Evolutionary conservation across 2,329 filamentous ascomycete species (phyloP), one percentile per base, ranked within the genome.

Genomic region (Colletotrichum salicis): DNA sequence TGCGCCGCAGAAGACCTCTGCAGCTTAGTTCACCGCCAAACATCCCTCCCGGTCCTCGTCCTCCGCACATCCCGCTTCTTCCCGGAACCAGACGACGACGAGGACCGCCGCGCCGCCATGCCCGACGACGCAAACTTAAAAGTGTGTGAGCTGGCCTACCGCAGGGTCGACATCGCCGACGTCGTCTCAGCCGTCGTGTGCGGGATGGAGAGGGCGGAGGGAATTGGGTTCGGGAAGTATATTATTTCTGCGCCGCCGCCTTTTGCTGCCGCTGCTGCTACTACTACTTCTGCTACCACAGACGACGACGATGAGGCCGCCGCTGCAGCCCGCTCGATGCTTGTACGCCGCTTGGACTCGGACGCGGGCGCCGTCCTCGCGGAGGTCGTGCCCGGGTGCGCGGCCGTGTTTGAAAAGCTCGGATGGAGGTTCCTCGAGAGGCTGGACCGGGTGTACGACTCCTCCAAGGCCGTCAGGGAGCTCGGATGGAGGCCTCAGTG

Each of bases 21-120:
- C 74, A 78, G 77, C 13, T 79, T 87, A 6, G 71, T 84, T 1
- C 82, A 85, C 54, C 74, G 75, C 13, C 80, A 85, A 65, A 79
- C 78, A 0, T 72, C 74, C 2, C 74, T 87, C 73, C 84, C 85
- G 0, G 77, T 83, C 0, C 51, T 87, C 0, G 78, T 87, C 6
- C 79, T 87, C 10, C 82, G 85, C n/a, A 83, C 82, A 3, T 84
- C 81, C 61, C 82, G 85, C 60, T 87, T 87, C 80, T 87, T 86
- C 72, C 84, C 84, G 0, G 85, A 86, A 74, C 78, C 79, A 22
- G 85, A 86, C 61, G 85, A 86, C 68, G 84, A 86, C 64, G 81
- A 81, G 5, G 80, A 81, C 31, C 77, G 84, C 1, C 79, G 84
- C 29, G 74, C 72, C 10, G 74, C 77, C 2, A 77, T 85, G 66